These are phyloP conservation scores for Nitzschia inconspicua DNA, from an alignment of 108 stramenopile genomes.

Conservation along the genomic window DNA sequence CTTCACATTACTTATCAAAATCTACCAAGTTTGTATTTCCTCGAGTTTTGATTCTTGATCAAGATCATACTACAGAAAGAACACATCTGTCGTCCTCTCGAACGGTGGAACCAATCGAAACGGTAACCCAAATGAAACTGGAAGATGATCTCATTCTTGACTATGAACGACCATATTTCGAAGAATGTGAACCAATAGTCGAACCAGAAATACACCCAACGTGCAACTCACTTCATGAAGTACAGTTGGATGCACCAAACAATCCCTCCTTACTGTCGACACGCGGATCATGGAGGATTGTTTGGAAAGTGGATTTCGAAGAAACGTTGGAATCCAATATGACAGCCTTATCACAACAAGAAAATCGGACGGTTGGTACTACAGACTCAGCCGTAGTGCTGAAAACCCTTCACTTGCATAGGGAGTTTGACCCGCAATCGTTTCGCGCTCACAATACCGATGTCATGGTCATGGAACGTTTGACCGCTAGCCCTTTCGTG, in stretches of 20 bases:
- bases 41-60: too few species aligned
- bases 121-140: too few species aligned
- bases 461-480: slow-evolving; percentile 65
- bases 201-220: slow-evolving; percentile 45
- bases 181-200: slow-evolving; percentile 56
- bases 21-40: too few species aligned
- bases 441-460: slow-evolving; percentile 60
- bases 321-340: background rate
- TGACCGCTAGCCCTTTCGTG: slow-evolving; percentile 54
- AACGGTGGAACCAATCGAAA: too few species aligned
- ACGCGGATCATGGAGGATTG: slow-evolving; percentile 45
- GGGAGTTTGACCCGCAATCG: slow-evolving; percentile 54
- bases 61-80: too few species aligned
- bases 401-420: slow-evolving; percentile 54
- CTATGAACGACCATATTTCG: slow-evolving; percentile 33
- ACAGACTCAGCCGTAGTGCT: slow-evolving; percentile 16
- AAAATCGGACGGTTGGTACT: background rate
- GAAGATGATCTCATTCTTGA: background rate
- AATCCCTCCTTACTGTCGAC: slow-evolving; percentile 24
- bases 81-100: too few species aligned
- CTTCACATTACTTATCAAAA: too few species aligned
- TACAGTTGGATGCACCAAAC: slow-evolving; percentile 4
- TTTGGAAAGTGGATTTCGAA: slow-evolving; percentile 34
- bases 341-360: background rate
- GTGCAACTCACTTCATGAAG: slow-evolving; percentile 73